These are phyloP conservation scores for Alternaria sp. DNA, from an alignment of 2,329 filamentous ascomycete species.

Conservation along the genomic window DNA sequence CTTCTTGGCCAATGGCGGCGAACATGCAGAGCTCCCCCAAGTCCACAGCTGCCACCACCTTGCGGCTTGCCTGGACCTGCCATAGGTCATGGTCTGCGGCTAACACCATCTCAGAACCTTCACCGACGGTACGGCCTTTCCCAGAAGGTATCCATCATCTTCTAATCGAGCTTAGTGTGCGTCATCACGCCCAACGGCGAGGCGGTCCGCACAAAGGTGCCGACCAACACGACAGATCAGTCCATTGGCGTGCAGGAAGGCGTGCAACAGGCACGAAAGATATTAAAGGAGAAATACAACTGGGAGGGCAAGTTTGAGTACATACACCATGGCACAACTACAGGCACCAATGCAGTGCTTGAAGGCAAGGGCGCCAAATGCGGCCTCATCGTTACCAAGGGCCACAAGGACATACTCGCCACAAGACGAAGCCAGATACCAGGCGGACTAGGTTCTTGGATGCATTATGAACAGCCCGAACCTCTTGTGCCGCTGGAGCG, in stretches of 20 bases:
- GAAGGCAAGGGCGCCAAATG: conserved; percentile 61
- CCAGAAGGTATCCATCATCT: not conserved
- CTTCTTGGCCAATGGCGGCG: conserved; percentile 3
- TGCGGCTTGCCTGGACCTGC: not conserved
- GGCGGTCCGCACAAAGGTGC: conserved; percentile 58
- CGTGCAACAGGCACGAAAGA: conserved; percentile 54
- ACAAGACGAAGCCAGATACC: conserved; percentile 61
- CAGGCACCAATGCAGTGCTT: conserved; percentile 60
- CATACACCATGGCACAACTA: conserved; percentile 61
- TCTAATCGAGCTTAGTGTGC: conserved; percentile 42
- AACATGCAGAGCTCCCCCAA: conserved; percentile 6
- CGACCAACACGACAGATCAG: conserved; percentile 57
- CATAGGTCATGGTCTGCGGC: conserved; percentile 3
- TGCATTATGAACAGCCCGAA: conserved; percentile 58
- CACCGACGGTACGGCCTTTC: conserved; percentile 50
- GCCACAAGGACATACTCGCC: conserved; percentile 60
- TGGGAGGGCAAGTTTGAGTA: conserved; percentile 59
- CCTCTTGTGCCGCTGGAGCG: conserved; percentile 60
- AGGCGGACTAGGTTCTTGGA: conserved; percentile 60
- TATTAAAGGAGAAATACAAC: conserved; percentile 51
- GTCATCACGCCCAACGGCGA: conserved; percentile 58
- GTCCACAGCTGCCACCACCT: conserved; percentile 3
- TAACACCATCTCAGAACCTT: conserved; percentile 53
- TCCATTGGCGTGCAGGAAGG: conserved; percentile 59
- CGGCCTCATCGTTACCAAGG: conserved; percentile 58